Evolutionary conservation across 2,329 filamentous ascomycete genomes (phyloP).

Genomic region (Colletotrichum karsti): DNA sequence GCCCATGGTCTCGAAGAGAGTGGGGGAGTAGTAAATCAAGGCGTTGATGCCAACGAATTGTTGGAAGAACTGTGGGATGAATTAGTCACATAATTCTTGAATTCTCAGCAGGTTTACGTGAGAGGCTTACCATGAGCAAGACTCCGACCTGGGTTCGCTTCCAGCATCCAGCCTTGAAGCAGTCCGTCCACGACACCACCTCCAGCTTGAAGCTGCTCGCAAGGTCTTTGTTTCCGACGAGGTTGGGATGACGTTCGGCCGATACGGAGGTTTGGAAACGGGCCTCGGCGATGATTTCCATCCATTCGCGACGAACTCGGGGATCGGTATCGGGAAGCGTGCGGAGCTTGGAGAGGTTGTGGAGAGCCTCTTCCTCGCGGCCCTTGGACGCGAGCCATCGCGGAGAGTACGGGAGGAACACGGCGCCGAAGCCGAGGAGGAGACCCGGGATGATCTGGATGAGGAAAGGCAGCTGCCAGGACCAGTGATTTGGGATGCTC

Average conservation of each 20-base stretch:
- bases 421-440: slow-evolving; percentile 34
- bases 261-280: slow-evolving; percentile 32
- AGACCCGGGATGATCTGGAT: slow-evolving; percentile 38
- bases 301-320: slow-evolving; percentile 31
- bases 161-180: slow-evolving; percentile 58
- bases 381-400: slow-evolving; percentile 44
- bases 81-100: not conserved
- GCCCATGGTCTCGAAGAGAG: slow-evolving; percentile 49
- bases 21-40: slow-evolving; percentile 56
- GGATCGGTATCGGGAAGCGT: slow-evolving; percentile 29
- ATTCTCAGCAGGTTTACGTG: not conserved
- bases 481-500: slow-evolving; percentile 25
- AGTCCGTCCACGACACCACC: slow-evolving; percentile 56
- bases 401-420: slow-evolving; percentile 36
- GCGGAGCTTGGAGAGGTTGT: slow-evolving; percentile 19
- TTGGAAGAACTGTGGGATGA: slow-evolving; percentile 55
- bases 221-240: slow-evolving; percentile 42
- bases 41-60: slow-evolving; percentile 54
- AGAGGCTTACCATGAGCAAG: slow-evolving; percentile 47
- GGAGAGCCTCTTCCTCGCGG: slow-evolving; percentile 39
- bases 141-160: slow-evolving; percentile 54
- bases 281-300: slow-evolving; percentile 30
- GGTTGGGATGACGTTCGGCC: slow-evolving; percentile 40
- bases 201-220: slow-evolving; percentile 52
- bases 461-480: slow-evolving; percentile 40